Evolutionary conservation across 768 basidiomycete genomes (phyloP).

Genomic region (Hemileccinum impolitum): DNA sequence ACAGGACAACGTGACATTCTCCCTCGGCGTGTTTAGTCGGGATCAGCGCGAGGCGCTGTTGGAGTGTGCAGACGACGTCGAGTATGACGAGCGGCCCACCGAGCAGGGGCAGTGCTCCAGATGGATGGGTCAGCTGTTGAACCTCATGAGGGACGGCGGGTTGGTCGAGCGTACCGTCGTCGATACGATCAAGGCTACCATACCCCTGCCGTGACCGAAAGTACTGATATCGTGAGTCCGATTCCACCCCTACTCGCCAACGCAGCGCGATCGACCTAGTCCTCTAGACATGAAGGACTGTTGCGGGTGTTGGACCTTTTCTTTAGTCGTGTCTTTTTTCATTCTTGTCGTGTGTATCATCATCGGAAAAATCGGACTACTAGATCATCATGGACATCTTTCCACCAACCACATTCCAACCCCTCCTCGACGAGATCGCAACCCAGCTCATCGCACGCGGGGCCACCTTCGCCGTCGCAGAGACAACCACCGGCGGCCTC

Average conservation of each 20-base stretch:
- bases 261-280: too few species aligned
- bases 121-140: constrained; percentile 22
- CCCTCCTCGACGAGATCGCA: too few species aligned
- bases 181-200: constrained; percentile 7
- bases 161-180: constrained; percentile 13
- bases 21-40: constrained; percentile 16
- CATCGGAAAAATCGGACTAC: too few species aligned
- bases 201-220: constrained; percentile 6
- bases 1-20: constrained; percentile 7
- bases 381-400: too few species aligned
- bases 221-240: too few species aligned
- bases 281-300: too few species aligned
- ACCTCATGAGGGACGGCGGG: constrained; percentile 10
- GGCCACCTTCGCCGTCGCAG: too few species aligned
- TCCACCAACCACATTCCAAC: not conserved
- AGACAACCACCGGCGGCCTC: too few species aligned
- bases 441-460: too few species aligned
- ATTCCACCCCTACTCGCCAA: too few species aligned
- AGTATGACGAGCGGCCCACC: constrained; percentile 4
- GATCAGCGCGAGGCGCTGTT: constrained; percentile 28
- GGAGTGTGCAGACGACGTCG: constrained; percentile 26
- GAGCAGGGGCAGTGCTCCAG: constrained; percentile 6
- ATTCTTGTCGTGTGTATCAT: not conserved
- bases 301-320: too few species aligned
- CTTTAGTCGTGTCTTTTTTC: not conserved